These are phyloP conservation scores for Kockiozyma suomiensis DNA, from an alignment of 805 yeast genomes.

Conservation along the genomic window DNA sequence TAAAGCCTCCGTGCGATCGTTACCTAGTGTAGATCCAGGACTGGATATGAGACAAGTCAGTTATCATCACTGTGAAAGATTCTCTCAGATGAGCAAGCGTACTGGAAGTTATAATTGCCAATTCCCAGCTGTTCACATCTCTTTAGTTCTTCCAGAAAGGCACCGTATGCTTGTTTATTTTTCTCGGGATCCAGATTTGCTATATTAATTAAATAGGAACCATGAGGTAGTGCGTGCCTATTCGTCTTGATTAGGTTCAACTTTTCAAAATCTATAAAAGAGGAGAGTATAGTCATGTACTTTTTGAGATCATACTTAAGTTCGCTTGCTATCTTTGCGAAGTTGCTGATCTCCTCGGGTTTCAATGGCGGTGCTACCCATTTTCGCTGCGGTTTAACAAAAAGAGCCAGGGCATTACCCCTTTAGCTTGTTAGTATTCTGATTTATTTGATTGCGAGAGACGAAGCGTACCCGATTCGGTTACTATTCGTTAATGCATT, in stretches of 20 bases:
- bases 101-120: constrained; percentile 85
- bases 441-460: neutral
- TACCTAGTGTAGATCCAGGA: constrained; percentile 77
- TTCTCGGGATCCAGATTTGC: constrained; percentile 88
- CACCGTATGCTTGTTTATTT: constrained; percentile 70
- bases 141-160: constrained; percentile 81
- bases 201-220: constrained; percentile 87
- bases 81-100: neutral
- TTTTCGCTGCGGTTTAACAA: constrained; percentile 83
- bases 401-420: constrained; percentile 85
- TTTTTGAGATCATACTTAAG: constrained; percentile 70
- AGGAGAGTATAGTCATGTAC: constrained; percentile 18
- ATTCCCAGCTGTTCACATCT: constrained; percentile 85
- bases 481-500: constrained; percentile 65
- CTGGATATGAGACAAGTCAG: constrained; percentile 9
- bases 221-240: constrained; percentile 87
- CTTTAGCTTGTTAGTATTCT: constrained; percentile 34
- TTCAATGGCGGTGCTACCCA: constrained; percentile 85
- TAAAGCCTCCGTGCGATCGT: constrained; percentile 67
- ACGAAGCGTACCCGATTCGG: constrained; percentile 51
- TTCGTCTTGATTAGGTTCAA: no score
- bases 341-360: constrained; percentile 65
- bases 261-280: no score
- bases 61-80: neutral
- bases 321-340: constrained; percentile 62